Percentiles rank a stretch among this genome's conserved stretches.
Conservation (phyloP, 73 alveolate genomes). For the Tetrahymena borealis region DNA sequence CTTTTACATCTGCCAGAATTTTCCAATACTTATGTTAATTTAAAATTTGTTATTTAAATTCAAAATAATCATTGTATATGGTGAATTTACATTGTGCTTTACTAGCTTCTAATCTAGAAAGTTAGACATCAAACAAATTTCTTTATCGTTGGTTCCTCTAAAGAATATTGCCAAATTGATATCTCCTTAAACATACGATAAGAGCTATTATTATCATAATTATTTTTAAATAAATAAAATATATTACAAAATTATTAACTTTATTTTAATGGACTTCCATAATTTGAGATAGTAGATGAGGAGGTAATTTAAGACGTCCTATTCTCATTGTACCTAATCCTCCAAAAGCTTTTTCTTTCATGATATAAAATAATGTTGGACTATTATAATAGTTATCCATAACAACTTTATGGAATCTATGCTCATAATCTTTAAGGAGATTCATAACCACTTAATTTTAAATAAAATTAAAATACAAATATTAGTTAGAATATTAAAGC, state of each 20-base stretch:
- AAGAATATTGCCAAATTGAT: not conserved
- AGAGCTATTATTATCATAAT: not conserved
- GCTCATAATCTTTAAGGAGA: conserved; percentile 28
- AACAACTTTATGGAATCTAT: conserved; percentile 30
- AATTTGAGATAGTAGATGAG: not conserved
- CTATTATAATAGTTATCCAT: conserved; percentile 45
- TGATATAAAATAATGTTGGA: conserved; percentile 7
- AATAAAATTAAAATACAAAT: not conserved
- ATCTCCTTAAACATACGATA: not conserved
- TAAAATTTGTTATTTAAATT: no score
- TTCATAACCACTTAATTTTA: not conserved
- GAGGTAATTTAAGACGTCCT: not conserved
- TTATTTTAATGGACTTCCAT: not conserved
- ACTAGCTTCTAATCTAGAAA: not conserved
- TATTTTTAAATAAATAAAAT: not conserved
- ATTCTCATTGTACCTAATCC: conserved; percentile 42
- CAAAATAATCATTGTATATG: not conserved
- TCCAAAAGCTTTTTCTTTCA: conserved; percentile 26
- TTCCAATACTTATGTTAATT: no score
- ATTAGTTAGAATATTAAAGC: not conserved
- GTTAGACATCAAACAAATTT: not conserved
- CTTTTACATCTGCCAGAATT: not conserved
- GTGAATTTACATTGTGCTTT: not conserved
- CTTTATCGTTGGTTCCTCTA: not conserved
- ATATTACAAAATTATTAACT: not conserved